A percentile compares a stretch with the other conserved stretches of the same genome.
Conservation (phyloP, 371 early-diverging fungal genomes). For the Mortierella sp. region DNA sequence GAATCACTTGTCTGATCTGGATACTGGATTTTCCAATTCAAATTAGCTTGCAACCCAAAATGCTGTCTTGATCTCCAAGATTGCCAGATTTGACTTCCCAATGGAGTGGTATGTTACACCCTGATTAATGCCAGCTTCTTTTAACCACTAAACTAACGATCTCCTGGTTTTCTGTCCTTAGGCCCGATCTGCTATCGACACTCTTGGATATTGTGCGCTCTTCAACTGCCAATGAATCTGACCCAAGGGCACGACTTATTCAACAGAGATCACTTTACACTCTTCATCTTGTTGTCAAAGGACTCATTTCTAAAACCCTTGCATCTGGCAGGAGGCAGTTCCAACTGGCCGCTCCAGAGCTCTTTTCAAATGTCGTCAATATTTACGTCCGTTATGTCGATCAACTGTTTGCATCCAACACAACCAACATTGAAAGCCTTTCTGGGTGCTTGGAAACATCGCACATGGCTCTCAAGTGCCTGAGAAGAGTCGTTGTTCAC, state of each 20-base stretch:
- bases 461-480: slow-evolving; percentile 73
- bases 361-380: slow-evolving; percentile 71
- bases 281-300: slow-evolving; percentile 83
- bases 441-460: slow-evolving; percentile 64
- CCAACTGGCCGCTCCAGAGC: slow-evolving; percentile 74
- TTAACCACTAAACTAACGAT: not conserved
- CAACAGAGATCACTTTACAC: slow-evolving; percentile 83
- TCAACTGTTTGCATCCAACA: slow-evolving; percentile 50
- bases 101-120: slow-evolving; percentile 73
- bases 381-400: slow-evolving; percentile 70
- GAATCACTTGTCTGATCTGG: not conserved
- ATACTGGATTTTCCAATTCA: not conserved
- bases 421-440: slow-evolving; percentile 47
- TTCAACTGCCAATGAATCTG: slow-evolving; percentile 53
- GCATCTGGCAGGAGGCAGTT: slow-evolving; percentile 76
- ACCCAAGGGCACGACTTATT: slow-evolving; percentile 59
- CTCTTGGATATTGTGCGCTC: slow-evolving; percentile 75
- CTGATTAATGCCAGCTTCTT: not conserved
- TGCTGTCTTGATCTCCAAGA: slow-evolving; percentile 80
- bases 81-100: slow-evolving; percentile 87
- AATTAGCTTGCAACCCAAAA: slow-evolving; percentile 79
- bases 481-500: slow-evolving; percentile 78
- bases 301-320: slow-evolving; percentile 82
- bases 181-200: slow-evolving; percentile 79
- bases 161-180: not conserved